A percentile compares a stretch with the other conserved stretches of the same genome.
These are phyloP conservation scores for Phaeosphaeriaceae sp. DNA, from an alignment of 2,329 filamentous ascomycete species.

Conservation along the genomic window DNA sequence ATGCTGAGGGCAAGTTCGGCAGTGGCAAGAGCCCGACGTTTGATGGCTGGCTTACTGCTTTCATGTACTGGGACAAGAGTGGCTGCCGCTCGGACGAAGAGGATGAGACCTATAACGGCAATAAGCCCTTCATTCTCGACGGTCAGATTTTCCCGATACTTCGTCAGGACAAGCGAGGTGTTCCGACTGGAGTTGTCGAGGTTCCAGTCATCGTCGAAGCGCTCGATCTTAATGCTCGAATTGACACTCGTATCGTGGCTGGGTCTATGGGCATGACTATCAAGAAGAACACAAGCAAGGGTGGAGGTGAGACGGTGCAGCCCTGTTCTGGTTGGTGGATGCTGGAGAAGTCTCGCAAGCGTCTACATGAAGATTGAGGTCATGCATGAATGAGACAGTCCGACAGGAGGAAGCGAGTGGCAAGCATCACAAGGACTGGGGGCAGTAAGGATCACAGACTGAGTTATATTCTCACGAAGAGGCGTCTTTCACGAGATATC, in stretches of 20 bases:
- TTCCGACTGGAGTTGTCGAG: slow-evolving; percentile 9
- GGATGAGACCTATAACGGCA: too few relatives aligned
- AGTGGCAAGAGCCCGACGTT: slow-evolving; percentile 4
- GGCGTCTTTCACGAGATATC: too few relatives aligned
- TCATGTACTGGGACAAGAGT: slow-evolving; percentile 17
- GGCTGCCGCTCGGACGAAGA: neutral
- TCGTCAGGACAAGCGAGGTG: neutral
- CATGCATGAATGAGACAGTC: too few relatives aligned
- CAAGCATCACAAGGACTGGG: too few relatives aligned
- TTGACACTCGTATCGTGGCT: slow-evolving; percentile 11
- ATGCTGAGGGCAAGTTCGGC: slow-evolving; percentile 14
- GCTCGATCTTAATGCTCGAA: neutral
- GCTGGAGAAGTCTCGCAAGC: too few relatives aligned
- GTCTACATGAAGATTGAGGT: too few relatives aligned
- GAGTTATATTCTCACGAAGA: too few relatives aligned
- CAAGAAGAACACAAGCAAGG: neutral
- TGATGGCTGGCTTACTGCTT: slow-evolving; percentile 22
- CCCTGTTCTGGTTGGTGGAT: slow-evolving; percentile 18
- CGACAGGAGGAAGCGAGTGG: too few relatives aligned
- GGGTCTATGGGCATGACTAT: slow-evolving; percentile 13
- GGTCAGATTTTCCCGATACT: slow-evolving; percentile 1
- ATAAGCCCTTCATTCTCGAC: neutral
- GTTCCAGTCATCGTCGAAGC: slow-evolving; percentile 12
- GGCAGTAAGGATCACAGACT: too few relatives aligned
- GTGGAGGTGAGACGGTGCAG: slow-evolving; percentile 4